Evolutionary conservation across 2,329 filamentous ascomycete species (phyloP).

Genomic region (Arthrobotrys sinensis): DNA sequence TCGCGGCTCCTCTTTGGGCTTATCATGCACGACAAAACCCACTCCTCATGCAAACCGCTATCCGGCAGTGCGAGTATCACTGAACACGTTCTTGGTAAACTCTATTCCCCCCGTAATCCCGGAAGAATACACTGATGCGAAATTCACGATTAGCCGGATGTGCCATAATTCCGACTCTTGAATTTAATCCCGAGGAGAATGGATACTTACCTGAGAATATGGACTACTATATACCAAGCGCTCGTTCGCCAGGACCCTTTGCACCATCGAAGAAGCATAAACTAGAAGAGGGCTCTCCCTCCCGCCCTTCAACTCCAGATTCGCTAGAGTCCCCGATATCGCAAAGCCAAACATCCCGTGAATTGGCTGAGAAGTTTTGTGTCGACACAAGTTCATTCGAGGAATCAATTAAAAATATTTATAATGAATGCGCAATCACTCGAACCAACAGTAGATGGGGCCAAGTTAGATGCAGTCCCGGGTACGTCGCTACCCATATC

Average conservation of each 20-base stretch:
- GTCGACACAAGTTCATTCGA: not conserved
- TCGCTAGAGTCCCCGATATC: not conserved
- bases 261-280: not conserved
- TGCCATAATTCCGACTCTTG: not conserved
- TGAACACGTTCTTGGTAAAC: not conserved
- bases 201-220: not conserved
- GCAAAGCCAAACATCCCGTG: not conserved
- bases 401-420: not conserved
- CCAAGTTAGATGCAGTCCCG: not conserved
- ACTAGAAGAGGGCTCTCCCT: not conserved
- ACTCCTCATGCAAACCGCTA: not conserved
- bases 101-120: not conserved
- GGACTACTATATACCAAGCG: not conserved
- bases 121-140: not conserved
- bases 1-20: not conserved
- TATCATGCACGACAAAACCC: not conserved
- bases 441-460: slow-evolving; percentile 1
- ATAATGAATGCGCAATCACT: not conserved
- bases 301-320: not conserved
- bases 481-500: slow-evolving; percentile 18
- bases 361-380: not conserved
- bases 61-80: not conserved
- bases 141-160: not conserved
- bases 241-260: not conserved
- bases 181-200: not conserved